Percentiles rank a stretch among this genome's conserved stretches.
Evolutionary conservation across 1,284 basidiomycete genomes (phyloP).

Genomic region (Boletus smithii): DNA sequence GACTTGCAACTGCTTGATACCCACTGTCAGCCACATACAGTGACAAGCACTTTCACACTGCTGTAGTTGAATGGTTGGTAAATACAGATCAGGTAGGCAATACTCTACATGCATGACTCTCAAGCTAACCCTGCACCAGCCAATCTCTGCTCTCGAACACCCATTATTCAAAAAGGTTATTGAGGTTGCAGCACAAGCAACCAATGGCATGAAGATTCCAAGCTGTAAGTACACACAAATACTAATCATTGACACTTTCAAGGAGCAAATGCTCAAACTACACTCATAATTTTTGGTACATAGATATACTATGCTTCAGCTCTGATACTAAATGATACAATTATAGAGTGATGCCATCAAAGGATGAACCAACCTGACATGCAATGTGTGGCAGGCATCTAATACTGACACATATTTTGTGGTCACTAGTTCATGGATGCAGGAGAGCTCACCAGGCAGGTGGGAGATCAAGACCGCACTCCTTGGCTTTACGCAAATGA

Average conservation of each 20-base stretch:
- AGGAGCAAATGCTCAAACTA: neutral
- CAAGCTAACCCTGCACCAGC: neutral
- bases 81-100: slow-evolving; percentile 24
- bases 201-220: neutral
- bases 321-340: neutral
- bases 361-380: slow-evolving; percentile 11
- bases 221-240: neutral
- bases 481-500: no score
- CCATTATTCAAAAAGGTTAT: neutral
- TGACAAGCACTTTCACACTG: slow-evolving; percentile 14
- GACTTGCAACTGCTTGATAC: no score
- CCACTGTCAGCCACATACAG: no score
- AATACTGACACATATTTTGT: slow-evolving; percentile 19
- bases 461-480: slow-evolving; percentile 11
- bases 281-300: neutral
- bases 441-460: slow-evolving; percentile 1
- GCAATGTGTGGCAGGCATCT: slow-evolving; percentile 19
- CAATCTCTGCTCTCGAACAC: neutral
- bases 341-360: neutral
- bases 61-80: slow-evolving; percentile 24
- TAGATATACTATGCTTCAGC: neutral
- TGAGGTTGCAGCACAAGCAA: neutral
- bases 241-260: neutral
- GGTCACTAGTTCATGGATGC: slow-evolving; percentile 17
- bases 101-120: no score